These are phyloP conservation scores for Cladosporium sp. DNA, from an alignment of 2,329 filamentous ascomycete genomes.

Conservation along the genomic window DNA sequence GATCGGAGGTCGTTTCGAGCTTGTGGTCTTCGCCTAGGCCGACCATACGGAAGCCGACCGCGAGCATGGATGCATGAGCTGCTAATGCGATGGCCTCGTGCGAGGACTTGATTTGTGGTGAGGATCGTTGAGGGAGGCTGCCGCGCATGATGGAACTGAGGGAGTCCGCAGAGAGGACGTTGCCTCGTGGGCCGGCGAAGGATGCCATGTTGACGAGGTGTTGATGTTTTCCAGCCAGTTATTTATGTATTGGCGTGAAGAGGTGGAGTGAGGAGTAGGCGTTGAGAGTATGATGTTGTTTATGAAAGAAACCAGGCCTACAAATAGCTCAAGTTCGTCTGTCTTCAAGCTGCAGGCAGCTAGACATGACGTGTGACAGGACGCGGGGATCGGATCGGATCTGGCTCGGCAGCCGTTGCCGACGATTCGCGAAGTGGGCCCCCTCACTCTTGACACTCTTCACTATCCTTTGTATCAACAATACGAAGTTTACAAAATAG, in stretches of 20 bases:
- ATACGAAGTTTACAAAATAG: no score
- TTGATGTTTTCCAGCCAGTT: not conserved
- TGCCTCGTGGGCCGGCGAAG: slow-evolving; percentile 22
- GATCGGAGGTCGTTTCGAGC: slow-evolving; percentile 36
- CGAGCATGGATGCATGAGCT: slow-evolving; percentile 73
- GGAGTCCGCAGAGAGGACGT: slow-evolving; percentile 39
- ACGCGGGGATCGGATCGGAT: not conserved
- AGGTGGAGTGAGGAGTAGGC: not conserved
- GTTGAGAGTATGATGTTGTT: not conserved
- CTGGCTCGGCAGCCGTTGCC: slow-evolving; percentile 2
- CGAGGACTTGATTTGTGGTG: slow-evolving; percentile 53
- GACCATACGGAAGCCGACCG: slow-evolving; percentile 71
- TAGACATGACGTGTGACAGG: not conserved
- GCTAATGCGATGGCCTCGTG: slow-evolving; percentile 82
- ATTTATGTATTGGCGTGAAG: no score
- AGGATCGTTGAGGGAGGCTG: slow-evolving; percentile 35
- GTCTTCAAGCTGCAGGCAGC: not conserved
- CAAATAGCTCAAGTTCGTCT: not conserved
- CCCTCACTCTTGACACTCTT: no score
- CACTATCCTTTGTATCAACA: no score
- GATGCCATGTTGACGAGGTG: slow-evolving; percentile 2
- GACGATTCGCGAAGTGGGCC: not conserved
- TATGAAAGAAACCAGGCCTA: no score
- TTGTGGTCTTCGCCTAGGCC: slow-evolving; percentile 79
- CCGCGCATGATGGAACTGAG: slow-evolving; percentile 39